Base-by-base conservation (phyloP, 768 basidiomycete genomes). In the Tulasnella sp. region DNA sequence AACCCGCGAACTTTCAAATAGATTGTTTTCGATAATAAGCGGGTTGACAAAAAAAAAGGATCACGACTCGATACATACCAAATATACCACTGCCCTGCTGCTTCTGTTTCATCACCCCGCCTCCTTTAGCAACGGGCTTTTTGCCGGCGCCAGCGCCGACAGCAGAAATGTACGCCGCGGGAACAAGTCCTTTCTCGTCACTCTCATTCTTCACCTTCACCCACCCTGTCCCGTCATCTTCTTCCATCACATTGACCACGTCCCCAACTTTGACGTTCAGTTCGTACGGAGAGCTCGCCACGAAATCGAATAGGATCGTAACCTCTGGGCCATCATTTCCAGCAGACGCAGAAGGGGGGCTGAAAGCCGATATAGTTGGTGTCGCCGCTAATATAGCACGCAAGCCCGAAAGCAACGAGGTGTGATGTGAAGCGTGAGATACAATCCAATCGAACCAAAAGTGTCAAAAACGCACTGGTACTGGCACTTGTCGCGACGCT, bases 141-240 rank as follows among this genome's bases (percentile, higher is more conserved):
- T 10, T 11, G 21, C 61, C 1, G 34, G 58, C 48, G 23, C 48
- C 21, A n/a, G 29, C 69, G 51, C 73, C 71, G 50, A 69, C 69
- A 23, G 72, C 63, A 64, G 79, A 76, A 53, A 89, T 69, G 74
- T 91, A 91, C 23, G 86, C 82, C n/a, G 86, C 86, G n/a, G 89
- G 89, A 10, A 90, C 82, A 42, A 91, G 79, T 8, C 88, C 88
- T 65, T 79, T 78, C 58, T 76, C 75, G 61, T 82, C 80, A n/a
- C 70, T 69, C 41, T 71, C 66, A 66, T 85, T 78, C 23, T 71
- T 69, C 8, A 90, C 85, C 68, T 91, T 91, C 10, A 86, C 79
- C 89, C 88, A 91, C 2, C 88, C 88, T 15, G 86, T 88, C 10
- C 87, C 88, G 65, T 90, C 89, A 62, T 92, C 88, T 62, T 82